A percentile compares a stretch with the other conserved stretches of the same genome.
phyloP scores from a whole-genome alignment of 225 moss, liverwort and hornwort genomes.

The Sphagnum tenellum region DNA sequence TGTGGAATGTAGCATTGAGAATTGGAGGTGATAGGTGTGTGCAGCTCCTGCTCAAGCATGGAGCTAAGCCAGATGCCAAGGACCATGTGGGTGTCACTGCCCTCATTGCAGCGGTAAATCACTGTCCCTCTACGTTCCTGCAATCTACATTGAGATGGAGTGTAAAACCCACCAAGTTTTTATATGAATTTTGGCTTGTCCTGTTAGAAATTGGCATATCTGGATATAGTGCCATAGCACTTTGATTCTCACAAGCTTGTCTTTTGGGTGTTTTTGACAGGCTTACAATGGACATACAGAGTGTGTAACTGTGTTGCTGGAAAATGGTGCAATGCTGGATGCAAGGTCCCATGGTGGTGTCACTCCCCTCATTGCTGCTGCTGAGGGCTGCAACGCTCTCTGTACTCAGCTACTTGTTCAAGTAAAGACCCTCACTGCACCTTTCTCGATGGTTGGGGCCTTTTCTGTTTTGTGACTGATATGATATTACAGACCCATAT shows the following conservation, averaged over 20 bases:
- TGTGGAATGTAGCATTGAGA: conserved; percentile 5
- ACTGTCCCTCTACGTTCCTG: no score
- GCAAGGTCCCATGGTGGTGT: conserved; percentile 22
- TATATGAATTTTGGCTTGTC: no score
- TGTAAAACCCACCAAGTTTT: no score
- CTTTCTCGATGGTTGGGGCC: background rate
- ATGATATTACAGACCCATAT: no score
- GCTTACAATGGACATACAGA: conserved; percentile 27
- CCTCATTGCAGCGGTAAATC: conserved; percentile 23
- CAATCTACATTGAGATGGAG: no score
- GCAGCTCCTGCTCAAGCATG: conserved; percentile 24
- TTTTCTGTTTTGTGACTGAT: no score
- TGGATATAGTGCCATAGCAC: no score
- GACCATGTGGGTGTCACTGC: conserved; percentile 27
- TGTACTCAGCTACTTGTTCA: conserved; percentile 24
- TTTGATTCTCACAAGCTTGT: no score
- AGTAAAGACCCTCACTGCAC: conserved; percentile 8
- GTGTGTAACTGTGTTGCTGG: conserved; percentile 19
- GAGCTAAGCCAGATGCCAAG: conserved; percentile 28
- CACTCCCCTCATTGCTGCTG: conserved; percentile 26
- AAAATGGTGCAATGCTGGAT: conserved; percentile 16
- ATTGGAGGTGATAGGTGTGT: conserved; percentile 25
- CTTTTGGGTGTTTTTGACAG: background rate
- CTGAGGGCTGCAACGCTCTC: conserved; percentile 17
- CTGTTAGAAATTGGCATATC: no score